Evolutionary conservation across 202 grass and related monocot genomes (phyloP), one percentile per base, ranked within the genome.

Genomic region (Cymbopogon flexuosus): DNA sequence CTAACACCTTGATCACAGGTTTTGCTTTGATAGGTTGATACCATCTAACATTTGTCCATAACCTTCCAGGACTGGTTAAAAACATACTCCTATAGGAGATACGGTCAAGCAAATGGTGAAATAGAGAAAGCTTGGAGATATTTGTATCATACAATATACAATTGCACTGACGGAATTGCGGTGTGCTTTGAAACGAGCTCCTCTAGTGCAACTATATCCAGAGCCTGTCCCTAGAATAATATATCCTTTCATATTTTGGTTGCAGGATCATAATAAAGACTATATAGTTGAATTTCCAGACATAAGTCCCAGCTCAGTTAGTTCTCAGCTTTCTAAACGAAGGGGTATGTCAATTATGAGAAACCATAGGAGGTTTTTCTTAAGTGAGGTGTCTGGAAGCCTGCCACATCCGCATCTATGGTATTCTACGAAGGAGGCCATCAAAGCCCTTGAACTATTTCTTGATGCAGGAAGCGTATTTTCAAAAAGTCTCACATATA

Each of bases 221-320:
- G 22, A 41, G 12, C 52, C 75, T 85, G 63, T 57, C 33, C 46
- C 57, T 40, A 76, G 56, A 81, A 10, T 78, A 36, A 73, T 75
- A 31, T 77, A 34, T 75, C 39, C 37, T 77, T 92, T 36, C 71
- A 85, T 75, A 87, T 85, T 29, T 79, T 79, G 5, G 57, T 62
- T 78, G 56, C 89, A 94, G 94, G 91, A 97, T 82, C 92, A 97
- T 78, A 97, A 97, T 74, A 90, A 10, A 65, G 94, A 97, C 72
- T 97, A 97, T 73, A 92, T 94, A 88, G 91, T 97, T 78, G 78
- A 94, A 73, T 97, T 97, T 84, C 94, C 91, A 76, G 92, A 97
- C 73, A 80, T 87, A 16, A 83, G 75, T 74, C 92, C 91, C 56
- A 73, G 65, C 71, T 24, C 66, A 69, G n/a, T 75, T 66, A 77